Conservation (phyloP, 768 basidiomycete genomes). For the Epithele typhae region DNA sequence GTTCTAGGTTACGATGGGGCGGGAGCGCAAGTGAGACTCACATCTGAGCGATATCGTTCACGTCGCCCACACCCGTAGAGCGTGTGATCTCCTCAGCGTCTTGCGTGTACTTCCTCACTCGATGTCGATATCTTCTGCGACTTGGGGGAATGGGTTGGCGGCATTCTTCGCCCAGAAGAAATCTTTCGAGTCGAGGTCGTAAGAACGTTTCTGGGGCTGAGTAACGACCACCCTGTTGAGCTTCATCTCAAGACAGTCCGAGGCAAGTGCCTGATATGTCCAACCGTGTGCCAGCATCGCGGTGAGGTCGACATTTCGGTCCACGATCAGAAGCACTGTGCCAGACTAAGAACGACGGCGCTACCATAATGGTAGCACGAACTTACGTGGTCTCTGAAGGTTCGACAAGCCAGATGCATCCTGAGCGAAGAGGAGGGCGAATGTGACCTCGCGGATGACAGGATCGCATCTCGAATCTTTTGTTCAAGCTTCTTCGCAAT, state of each 20-base stretch:
- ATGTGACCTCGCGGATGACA: constrained; percentile 64
- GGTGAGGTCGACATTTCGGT: constrained; percentile 91
- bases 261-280: constrained; percentile 98
- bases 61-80: constrained; percentile 92
- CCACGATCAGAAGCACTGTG: constrained; percentile 86
- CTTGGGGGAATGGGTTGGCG: constrained; percentile 94
- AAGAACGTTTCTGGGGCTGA: constrained; percentile 73
- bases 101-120: constrained; percentile 92
- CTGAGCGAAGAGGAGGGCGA: constrained; percentile 67
- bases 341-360: neutral
- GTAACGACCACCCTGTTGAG: constrained; percentile 90
- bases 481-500: constrained; percentile 94
- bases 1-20: neutral
- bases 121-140: constrained; percentile 93
- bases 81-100: constrained; percentile 97
- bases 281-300: constrained; percentile 95
- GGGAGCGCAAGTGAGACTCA: constrained; percentile 33
- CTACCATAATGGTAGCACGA: neutral
- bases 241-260: constrained; percentile 96
- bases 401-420: constrained; percentile 81
- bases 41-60: constrained; percentile 94
- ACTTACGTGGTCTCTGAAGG: constrained; percentile 81
- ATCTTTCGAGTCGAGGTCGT: constrained; percentile 96
- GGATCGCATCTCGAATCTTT: constrained; percentile 82
- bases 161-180: constrained; percentile 99